A percentile compares a stretch with the other conserved stretches of the same genome.
These are phyloP conservation scores for Salvia sclarea DNA, from an alignment of 305 asterid genomes.

Conservation along the genomic window DNA sequence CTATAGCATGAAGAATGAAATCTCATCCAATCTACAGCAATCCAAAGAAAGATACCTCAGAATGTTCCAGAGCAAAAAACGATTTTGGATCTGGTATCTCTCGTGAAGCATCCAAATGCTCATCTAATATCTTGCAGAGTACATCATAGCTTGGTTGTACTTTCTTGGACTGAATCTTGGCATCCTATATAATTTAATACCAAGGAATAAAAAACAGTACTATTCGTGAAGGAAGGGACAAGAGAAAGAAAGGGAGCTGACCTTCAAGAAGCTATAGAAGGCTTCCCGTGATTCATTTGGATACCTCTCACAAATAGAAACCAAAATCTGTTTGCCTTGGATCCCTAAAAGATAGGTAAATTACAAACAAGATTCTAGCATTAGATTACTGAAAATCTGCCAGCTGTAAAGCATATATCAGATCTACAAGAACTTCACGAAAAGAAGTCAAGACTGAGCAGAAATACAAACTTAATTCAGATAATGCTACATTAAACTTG, in stretches of 20 bases:
- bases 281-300: slow-evolving; percentile 72
- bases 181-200: slow-evolving; percentile 41
- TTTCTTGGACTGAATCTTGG: slow-evolving; percentile 53
- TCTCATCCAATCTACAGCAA: slow-evolving; percentile 9
- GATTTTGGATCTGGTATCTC: slow-evolving; percentile 58
- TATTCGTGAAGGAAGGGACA: slow-evolving; percentile 17
- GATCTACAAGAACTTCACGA: slow-evolving; percentile 5
- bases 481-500: slow-evolving; percentile 40
- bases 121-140: slow-evolving; percentile 64
- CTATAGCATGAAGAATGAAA: not conserved
- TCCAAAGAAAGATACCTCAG: slow-evolving; percentile 57
- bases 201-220: slow-evolving; percentile 17
- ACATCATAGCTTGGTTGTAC: slow-evolving; percentile 56
- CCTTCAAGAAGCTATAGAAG: slow-evolving; percentile 64
- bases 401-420: slow-evolving; percentile 24
- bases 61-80: slow-evolving; percentile 77
- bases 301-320: slow-evolving; percentile 60
- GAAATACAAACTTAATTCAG: slow-evolving; percentile 57
- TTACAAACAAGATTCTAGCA: slow-evolving; percentile 27
- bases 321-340: slow-evolving; percentile 58
- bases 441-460: slow-evolving; percentile 13
- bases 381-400: slow-evolving; percentile 1
- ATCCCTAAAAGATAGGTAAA: slow-evolving; percentile 44
- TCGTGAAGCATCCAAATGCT: slow-evolving; percentile 49
- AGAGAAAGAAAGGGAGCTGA: slow-evolving; percentile 26